phyloP scores from a whole-genome alignment of 495 filamentous ascomycete species.

The Bacidia gigantensis region DNA sequence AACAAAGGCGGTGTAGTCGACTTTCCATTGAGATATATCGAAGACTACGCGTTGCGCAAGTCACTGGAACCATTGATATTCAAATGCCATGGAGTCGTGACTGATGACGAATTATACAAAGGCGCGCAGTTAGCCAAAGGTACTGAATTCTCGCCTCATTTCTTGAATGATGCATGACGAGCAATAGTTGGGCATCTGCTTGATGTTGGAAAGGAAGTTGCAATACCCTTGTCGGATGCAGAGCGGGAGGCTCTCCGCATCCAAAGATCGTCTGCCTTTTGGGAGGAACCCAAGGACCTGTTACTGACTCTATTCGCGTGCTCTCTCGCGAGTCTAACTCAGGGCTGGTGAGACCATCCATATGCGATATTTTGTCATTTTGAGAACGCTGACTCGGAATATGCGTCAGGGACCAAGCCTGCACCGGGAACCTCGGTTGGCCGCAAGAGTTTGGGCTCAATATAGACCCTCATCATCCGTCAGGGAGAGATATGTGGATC shows the following conservation, averaged over 20 bases:
- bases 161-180: background rate
- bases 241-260: background rate
- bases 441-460: background rate
- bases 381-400: background rate
- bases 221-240: background rate
- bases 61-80: background rate
- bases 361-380: background rate
- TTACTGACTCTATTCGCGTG: background rate
- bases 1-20: slow-evolving; percentile 3
- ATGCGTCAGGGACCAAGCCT: slow-evolving; percentile 1
- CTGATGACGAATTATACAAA: background rate
- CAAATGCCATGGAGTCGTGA: background rate
- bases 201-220: background rate
- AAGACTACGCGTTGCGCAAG: background rate
- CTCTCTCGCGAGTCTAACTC: background rate
- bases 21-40: background rate
- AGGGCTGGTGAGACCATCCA: background rate
- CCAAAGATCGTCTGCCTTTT: background rate
- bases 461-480: background rate
- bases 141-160: background rate
- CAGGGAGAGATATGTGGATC: background rate
- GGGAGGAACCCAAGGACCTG: slow-evolving; percentile 2
- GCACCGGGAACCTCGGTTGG: slow-evolving; percentile 1
- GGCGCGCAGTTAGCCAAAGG: background rate
- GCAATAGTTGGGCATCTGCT: background rate